Base-by-base conservation (phyloP, 2,329 filamentous ascomycete genomes). In the Endoconidiophora laricicola region DNA sequence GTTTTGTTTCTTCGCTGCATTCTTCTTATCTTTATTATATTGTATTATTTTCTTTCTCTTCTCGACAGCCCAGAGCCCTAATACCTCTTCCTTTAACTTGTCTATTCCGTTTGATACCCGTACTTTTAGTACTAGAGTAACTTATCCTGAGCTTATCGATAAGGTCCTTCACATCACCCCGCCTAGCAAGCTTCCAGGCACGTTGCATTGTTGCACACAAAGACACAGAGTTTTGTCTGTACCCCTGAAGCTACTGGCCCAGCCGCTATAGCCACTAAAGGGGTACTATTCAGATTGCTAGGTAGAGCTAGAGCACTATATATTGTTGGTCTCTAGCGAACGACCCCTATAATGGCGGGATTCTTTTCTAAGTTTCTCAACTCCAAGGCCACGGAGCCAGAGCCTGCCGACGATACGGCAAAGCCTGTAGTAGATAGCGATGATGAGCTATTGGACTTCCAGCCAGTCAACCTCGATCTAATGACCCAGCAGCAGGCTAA, bases 331-430 rank as follows among this genome's bases (percentile, higher is more conserved):
- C 5, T 29, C 29, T 33, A 41, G 36, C 46, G 23, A 33, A 14
- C n/a, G 16, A 7, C 42, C 12, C 23, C 23, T 16, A 53, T 41
- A 48, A 47, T 47, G 40, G 46, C 46, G 18, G 42, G 51, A 16
- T 53, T 53, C 37, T 53, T 53, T 43, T 53, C 51, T 6, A 53
- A 48, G 40, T 24, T 49, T 18, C 41, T 53, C 42, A 23, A 44
- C 23, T 33, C 39, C 36, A 22, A 39, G 7, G 42, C 18, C 20
- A 7, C 41, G 14, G 41, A 38, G 18, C n/a, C 20, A n/a, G 22
- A 41, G 36, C 6, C 23, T n/a, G 46, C 29, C 10, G 22, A 29
- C 22, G 36, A 50, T 39, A 41, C 10, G 20, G 41, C 42, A 16
- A 24, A 12, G 23, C 14, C 16, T 20, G 36, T n/a, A 14, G 12